Evolutionary conservation across 371 early-diverging fungal species (phyloP), one percentile per base, ranked within the genome.

Genomic region (Fennellomyces sp.): DNA sequence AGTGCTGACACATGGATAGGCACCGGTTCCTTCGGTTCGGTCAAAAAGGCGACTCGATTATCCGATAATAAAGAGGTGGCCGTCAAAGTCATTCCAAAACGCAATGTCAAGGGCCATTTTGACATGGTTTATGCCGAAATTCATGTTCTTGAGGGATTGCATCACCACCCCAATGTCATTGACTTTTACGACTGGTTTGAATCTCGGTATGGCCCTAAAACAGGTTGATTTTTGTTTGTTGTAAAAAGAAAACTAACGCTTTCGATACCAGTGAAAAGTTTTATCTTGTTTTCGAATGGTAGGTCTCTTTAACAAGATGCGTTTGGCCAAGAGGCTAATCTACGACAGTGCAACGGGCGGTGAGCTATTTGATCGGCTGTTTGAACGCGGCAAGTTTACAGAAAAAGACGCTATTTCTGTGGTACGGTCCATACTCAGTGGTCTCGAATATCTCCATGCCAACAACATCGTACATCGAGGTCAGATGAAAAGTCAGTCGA

Each of bases 241-340:
- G 26, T 51, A 1, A 10, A 26, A 51, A 11, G 4, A 19, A 23
- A 5, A 12, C 27, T 3, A n/a, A n/a, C n/a, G n/a, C n/a, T n/a
- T n/a, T n/a, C n/a, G 6, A 11, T 27, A 0, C 65, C 53, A 87
- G 87, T 65, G 85, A 87, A 60, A 89, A 93, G 69, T 90, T 92
- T 68, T 94, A 94, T 70, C 72, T 97, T 10, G 95, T 97, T 28
- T 95, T 93, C 79, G 90, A 95, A 64, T 76, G 96, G 85, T 81
- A 82, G 66, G 77, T 67, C n/a, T 53, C 36, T 53, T 15, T 23
- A 25, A n/a, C 27, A 28, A 52, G 33, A 28, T 11, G 27, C 30
- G 52, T n/a, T 31, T 49, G 33, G 47, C 31, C 47, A 33, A 35
- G 55, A 31, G 10, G 21, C 8, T 15, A 26, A 28, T 56, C 10